phyloP scores from a whole-genome alignment of 306 rosid species.

The Abrus pulchellus region DNA sequence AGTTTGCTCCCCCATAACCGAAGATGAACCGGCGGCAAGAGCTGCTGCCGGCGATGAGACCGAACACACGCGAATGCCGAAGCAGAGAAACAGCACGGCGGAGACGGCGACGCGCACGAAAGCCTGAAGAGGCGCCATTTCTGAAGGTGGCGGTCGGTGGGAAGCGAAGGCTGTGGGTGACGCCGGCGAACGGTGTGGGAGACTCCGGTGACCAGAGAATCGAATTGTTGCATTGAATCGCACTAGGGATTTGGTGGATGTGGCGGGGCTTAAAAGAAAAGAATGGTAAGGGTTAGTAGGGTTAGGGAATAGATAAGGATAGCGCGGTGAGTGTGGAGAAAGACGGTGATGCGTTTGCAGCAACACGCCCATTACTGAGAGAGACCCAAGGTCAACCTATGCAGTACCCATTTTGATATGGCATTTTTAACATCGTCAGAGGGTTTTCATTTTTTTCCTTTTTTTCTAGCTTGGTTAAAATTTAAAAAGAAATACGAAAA shows the following conservation, averaged over 20 bases:
- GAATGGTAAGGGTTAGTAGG: slow-evolving; percentile 23
- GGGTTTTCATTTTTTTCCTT: no score
- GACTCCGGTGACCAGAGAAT: slow-evolving; percentile 30
- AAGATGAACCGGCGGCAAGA: slow-evolving; percentile 40
- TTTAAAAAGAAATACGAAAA: no score
- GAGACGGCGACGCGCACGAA: slow-evolving; percentile 60
- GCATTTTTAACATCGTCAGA: no score
- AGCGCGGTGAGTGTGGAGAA: slow-evolving; percentile 25
- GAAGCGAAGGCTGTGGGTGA: not conserved
- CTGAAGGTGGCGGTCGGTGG: not conserved
- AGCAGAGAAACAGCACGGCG: slow-evolving; percentile 61
- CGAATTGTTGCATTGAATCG: not conserved
- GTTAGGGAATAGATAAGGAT: slow-evolving; percentile 11
- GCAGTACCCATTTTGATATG: no score
- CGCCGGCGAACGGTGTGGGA: not conserved
- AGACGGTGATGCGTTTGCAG: slow-evolving; percentile 32
- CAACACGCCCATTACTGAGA: slow-evolving; percentile 12
- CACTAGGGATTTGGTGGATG: slow-evolving; percentile 17
- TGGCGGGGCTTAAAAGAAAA: slow-evolving; percentile 25
- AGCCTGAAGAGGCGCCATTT: slow-evolving; percentile 18
- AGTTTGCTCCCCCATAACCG: slow-evolving; percentile 55
- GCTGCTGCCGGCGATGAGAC: slow-evolving; percentile 54
- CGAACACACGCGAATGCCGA: slow-evolving; percentile 60
- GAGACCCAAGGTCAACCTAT: not conserved
- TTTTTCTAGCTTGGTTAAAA: no score